Percentiles rank a stretch among this genome's conserved stretches.
phyloP scores from a whole-genome alignment of 306 rosid species.

The Cajanus cajan region DNA sequence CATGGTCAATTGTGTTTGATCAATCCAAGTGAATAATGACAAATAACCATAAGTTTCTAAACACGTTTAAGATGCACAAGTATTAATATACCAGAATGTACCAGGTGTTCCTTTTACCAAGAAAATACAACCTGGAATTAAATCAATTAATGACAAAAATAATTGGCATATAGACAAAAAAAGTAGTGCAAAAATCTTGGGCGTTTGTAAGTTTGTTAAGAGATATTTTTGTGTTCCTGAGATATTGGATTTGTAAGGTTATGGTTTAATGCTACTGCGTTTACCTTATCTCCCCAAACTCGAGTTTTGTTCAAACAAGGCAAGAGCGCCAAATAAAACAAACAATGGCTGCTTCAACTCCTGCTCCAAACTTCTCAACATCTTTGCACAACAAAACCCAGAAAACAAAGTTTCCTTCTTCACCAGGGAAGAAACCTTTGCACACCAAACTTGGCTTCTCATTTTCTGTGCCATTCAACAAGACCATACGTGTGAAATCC shows the following conservation, averaged over 20 bases:
- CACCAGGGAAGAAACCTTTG: conserved; percentile 13
- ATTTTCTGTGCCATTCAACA: conserved; percentile 28
- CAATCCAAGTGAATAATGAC: conserved; percentile 26
- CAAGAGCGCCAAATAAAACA: conserved; percentile 46
- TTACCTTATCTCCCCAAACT: conserved; percentile 41
- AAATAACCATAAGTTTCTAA: conserved; percentile 6
- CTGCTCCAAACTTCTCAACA: conserved; percentile 42
- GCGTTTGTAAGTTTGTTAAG: conserved; percentile 43
- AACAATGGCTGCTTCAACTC: conserved; percentile 54
- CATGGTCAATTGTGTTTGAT: conserved; percentile 20
- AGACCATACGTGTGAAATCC: conserved; percentile 27
- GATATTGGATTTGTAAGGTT: conserved; percentile 52
- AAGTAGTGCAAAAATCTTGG: conserved; percentile 41
- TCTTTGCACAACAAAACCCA: conserved; percentile 28
- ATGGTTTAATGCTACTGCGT: conserved; percentile 32
- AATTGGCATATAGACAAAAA: conserved; percentile 39
- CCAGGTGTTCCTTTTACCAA: conserved; percentile 19
- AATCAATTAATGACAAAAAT: neutral
- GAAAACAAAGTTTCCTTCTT: conserved; percentile 33
- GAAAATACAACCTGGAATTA: conserved; percentile 34
- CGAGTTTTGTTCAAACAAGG: conserved; percentile 33
- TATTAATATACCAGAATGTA: conserved; percentile 41
- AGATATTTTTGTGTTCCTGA: conserved; percentile 31
- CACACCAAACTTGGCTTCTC: conserved; percentile 35
- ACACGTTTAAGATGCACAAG: conserved; percentile 30